Evolutionary conservation across 1,284 basidiomycete genomes (phyloP).

Genomic region (Leccinum fuscescens): DNA sequence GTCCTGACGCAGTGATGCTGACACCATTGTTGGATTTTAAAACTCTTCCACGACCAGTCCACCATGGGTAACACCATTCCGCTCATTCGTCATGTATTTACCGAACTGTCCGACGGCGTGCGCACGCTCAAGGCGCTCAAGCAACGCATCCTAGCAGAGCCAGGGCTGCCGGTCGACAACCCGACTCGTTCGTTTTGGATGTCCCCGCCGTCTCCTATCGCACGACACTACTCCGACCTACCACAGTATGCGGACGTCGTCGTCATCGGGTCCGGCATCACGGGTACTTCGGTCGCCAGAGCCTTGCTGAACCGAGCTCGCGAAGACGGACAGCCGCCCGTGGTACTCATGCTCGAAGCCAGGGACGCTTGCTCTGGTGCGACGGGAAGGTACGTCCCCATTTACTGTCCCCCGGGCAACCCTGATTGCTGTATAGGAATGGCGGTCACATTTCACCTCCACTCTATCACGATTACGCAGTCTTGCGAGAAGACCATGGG

Average conservation of each 20-base stretch:
- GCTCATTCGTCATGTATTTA: constrained; percentile 28
- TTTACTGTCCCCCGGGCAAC: background rate
- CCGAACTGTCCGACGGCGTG: constrained; percentile 28
- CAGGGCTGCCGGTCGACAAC: constrained; percentile 56
- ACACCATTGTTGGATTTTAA: background rate
- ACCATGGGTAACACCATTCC: constrained; percentile 32
- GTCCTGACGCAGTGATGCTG: background rate
- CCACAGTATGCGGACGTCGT: constrained; percentile 60
- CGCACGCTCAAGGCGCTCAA: constrained; percentile 32
- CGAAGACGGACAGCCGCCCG: constrained; percentile 27
- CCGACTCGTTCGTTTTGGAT: constrained; percentile 62
- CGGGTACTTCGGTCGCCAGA: constrained; percentile 58
- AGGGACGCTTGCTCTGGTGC: constrained; percentile 69
- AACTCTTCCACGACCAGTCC: background rate
- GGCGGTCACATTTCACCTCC: constrained; percentile 31
- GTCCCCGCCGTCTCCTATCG: constrained; percentile 50
- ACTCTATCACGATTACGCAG: constrained; percentile 28
- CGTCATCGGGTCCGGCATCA: constrained; percentile 70
- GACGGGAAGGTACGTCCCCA: constrained; percentile 52
- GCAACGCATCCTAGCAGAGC: constrained; percentile 43
- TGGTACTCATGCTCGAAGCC: constrained; percentile 66
- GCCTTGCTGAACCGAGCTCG: constrained; percentile 45
- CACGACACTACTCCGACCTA: constrained; percentile 41
- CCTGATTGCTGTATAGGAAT: constrained; percentile 21
- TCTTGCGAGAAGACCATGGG: constrained; percentile 23